These are phyloP conservation scores for Fomes fomentarius DNA, from an alignment of 1,284 basidiomycete genomes.

Conservation along the genomic window DNA sequence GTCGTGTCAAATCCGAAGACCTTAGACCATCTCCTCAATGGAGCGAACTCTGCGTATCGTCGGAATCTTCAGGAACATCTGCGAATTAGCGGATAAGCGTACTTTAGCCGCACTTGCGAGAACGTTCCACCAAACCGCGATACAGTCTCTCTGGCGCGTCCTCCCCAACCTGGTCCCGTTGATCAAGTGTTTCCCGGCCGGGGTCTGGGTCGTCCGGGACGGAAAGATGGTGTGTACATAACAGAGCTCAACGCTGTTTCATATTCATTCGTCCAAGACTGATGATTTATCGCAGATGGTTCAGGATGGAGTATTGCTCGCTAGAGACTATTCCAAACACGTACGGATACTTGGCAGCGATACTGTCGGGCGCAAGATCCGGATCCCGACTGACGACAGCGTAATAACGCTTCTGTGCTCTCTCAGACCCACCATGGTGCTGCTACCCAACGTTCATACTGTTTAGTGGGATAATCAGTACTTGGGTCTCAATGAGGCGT, in stretches of 20 bases:
- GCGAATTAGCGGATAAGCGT: neutral
- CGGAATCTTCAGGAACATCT: neutral
- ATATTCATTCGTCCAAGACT: too few species aligned
- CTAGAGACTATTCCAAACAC: too few species aligned
- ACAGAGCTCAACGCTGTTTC: neutral
- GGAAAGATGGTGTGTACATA: neutral
- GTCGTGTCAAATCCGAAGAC: neutral
- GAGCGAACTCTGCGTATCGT: neutral
- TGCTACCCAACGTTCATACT: too few species aligned
- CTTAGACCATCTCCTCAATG: too few species aligned
- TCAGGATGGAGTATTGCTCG: neutral
- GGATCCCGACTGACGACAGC: too few species aligned
- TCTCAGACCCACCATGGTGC: too few species aligned
- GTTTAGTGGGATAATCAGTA: too few species aligned
- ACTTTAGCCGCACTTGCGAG: constrained; percentile 1
- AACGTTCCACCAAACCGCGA: neutral
- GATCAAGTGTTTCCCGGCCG: neutral
- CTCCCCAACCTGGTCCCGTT: neutral
- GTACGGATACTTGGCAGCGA: too few species aligned
- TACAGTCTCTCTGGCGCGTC: neutral
- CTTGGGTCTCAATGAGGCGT: too few species aligned
- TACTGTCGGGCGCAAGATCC: too few species aligned
- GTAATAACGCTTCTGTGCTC: too few species aligned
- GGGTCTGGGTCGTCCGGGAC: neutral
- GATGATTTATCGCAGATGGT: neutral